Evolutionary conservation across 768 basidiomycete genomes (phyloP).

Genomic region (Agaricus bisporus): DNA sequence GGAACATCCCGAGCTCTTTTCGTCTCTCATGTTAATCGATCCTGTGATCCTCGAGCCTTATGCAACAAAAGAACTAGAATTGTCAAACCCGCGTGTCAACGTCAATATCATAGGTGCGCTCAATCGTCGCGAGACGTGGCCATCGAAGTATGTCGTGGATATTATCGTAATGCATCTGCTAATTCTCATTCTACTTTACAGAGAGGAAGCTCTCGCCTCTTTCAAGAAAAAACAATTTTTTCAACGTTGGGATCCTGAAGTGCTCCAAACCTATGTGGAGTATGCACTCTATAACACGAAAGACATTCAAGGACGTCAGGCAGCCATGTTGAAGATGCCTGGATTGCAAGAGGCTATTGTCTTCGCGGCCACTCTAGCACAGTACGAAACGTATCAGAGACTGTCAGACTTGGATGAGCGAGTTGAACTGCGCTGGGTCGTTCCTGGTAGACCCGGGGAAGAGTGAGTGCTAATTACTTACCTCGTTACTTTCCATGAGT

Average conservation of each 20-base stretch:
- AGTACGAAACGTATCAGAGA: constrained; percentile 36
- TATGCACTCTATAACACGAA: constrained; percentile 40
- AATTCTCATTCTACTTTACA: constrained; percentile 16
- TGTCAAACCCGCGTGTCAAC: constrained; percentile 12
- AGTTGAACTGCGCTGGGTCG: constrained; percentile 48
- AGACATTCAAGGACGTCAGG: constrained; percentile 24
- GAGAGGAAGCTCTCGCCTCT: constrained; percentile 51
- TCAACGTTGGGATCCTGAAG: constrained; percentile 58
- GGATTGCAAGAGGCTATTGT: constrained; percentile 57
- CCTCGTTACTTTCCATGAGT: constrained; percentile 15
- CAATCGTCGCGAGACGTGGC: constrained; percentile 56
- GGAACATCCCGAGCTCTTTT: constrained; percentile 60
- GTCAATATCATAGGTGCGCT: constrained; percentile 41
- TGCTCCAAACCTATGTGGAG: constrained; percentile 54
- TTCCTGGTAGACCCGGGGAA: constrained; percentile 37
- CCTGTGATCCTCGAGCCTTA: constrained; percentile 52
- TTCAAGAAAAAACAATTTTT: constrained; percentile 64
- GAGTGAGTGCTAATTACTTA: constrained; percentile 22
- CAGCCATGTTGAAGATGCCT: constrained; percentile 59
- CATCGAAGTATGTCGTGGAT: constrained; percentile 37
- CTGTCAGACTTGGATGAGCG: constrained; percentile 39
- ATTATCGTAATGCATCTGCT: neutral
- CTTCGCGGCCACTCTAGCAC: constrained; percentile 43
- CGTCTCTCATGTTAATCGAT: constrained; percentile 69
- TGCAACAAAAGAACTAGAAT: constrained; percentile 7